Percentiles rank a stretch among this genome's conserved stretches.
Conservation (phyloP, 2,329 filamentous ascomycete genomes). For the Sordariomycetes sp. region DNA sequence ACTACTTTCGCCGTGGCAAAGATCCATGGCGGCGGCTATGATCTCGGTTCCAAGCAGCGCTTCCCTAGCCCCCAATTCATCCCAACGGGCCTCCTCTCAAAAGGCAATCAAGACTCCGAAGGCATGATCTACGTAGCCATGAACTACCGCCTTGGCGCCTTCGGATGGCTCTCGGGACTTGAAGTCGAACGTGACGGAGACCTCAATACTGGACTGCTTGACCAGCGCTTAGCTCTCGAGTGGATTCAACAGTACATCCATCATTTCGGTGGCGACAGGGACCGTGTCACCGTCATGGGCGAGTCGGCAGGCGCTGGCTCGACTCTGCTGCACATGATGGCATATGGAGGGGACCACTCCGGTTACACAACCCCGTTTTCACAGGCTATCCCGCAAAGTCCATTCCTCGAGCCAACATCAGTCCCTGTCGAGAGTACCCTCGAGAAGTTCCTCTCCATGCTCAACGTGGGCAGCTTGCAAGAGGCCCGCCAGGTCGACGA, state of each 20-base stretch:
- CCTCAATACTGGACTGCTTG: conserved; percentile 24
- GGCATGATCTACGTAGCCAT: conserved; percentile 24
- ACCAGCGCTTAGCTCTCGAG: conserved; percentile 28
- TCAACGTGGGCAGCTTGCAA: conserved; percentile 4
- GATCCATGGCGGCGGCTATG: conserved; percentile 25
- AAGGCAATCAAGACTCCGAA: conserved; percentile 4
- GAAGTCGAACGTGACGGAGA: conserved; percentile 20
- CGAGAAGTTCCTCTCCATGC: conserved; percentile 5
- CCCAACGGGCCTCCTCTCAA: conserved; percentile 14
- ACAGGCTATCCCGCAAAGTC: conserved; percentile 7
- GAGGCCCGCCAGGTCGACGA: conserved; percentile 5
- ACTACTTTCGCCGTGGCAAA: conserved; percentile 7
- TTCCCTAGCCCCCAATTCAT: conserved; percentile 13
- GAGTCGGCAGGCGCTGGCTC: conserved; percentile 32
- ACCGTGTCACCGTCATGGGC: conserved; percentile 31
- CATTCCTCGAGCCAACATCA: neutral
- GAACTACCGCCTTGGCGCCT: conserved; percentile 26
- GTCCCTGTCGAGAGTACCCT: neutral
- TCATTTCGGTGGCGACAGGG: conserved; percentile 30
- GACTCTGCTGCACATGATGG: conserved; percentile 20
- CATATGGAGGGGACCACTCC: neutral
- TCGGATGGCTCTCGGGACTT: conserved; percentile 24
- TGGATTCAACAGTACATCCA: conserved; percentile 34
- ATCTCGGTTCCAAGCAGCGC: conserved; percentile 17
- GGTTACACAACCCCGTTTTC: neutral